A percentile compares a stretch with the other conserved stretches of the same genome.
phyloP scores from a whole-genome alignment of 2,329 filamentous ascomycete species.

The Bimuria novae-zelandiae region DNA sequence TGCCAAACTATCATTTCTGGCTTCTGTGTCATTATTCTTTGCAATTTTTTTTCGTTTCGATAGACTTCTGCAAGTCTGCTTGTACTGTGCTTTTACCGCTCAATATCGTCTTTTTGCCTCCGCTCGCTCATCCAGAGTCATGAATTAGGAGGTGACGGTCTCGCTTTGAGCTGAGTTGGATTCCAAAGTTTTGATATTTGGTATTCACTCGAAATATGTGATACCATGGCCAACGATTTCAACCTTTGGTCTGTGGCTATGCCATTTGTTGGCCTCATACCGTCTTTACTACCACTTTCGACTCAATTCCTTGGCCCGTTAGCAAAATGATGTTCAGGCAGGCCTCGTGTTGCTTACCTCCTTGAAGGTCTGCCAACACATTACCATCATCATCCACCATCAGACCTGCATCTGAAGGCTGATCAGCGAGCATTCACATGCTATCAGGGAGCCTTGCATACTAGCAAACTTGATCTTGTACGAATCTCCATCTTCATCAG shows the following conservation, averaged over 20 bases:
- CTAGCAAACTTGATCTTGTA: slow-evolving; percentile 23
- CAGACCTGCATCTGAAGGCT: slow-evolving; percentile 14
- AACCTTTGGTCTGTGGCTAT: no score
- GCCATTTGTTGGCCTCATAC: not conserved
- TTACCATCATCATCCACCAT: slow-evolving; percentile 16
- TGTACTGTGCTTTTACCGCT: not conserved
- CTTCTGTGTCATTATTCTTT: no score
- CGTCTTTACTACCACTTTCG: not conserved
- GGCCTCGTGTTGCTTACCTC: slow-evolving; percentile 10
- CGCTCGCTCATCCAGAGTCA: no score
- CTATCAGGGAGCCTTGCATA: slow-evolving; percentile 6
- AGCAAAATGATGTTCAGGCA: not conserved
- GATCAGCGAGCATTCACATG: not conserved
- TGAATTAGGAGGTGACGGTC: no score
- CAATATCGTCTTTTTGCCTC: not conserved
- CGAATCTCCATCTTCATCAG: slow-evolving; percentile 17
- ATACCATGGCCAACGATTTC: no score
- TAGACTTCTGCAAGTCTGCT: not conserved
- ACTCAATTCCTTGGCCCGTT: not conserved
- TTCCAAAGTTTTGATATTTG: not conserved
- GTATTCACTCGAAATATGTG: not conserved
- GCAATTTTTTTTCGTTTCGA: not conserved
- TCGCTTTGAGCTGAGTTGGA: no score
- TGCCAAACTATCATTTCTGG: no score
- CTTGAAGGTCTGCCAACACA: slow-evolving; percentile 18